Conservation (phyloP, 345 rosid genomes). For the Kernera saxatilis region DNA sequence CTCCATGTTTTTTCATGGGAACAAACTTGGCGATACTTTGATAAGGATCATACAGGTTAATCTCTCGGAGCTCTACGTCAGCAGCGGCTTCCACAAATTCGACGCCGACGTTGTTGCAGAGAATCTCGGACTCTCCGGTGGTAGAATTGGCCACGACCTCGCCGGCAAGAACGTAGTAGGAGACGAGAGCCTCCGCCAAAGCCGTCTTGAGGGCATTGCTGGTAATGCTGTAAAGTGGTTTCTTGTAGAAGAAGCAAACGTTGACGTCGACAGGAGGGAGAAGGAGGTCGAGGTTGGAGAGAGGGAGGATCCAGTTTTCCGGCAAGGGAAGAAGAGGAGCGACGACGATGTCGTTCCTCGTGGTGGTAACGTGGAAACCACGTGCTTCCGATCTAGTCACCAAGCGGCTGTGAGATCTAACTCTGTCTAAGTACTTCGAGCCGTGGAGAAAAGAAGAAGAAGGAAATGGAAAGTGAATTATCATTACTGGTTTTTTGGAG, state of each 20-base stretch:
- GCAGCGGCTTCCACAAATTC: constrained; percentile 60
- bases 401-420: not conserved
- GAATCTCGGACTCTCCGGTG: constrained; percentile 64
- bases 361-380: not conserved
- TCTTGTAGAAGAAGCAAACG: constrained; percentile 59
- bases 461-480: not conserved
- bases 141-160: constrained; percentile 53
- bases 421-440: not conserved
- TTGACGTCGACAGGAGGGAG: constrained; percentile 56
- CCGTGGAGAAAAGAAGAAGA: not conserved
- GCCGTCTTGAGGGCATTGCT: constrained; percentile 38
- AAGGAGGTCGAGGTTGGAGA: constrained; percentile 80
- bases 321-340: not conserved
- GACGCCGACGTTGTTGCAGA: constrained; percentile 78
- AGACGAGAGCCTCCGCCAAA: constrained; percentile 52
- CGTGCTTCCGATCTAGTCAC: not conserved
- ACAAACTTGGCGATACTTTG: constrained; percentile 53
- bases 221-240: not conserved
- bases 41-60: constrained; percentile 62
- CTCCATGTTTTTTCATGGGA: constrained; percentile 51
- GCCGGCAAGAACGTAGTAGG: constrained; percentile 65
- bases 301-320: constrained; percentile 26
- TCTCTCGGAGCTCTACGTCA: constrained; percentile 42
- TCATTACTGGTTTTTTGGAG: too few species aligned
- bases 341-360: not conserved